These are phyloP conservation scores for Sphaceloma murrayae DNA, from an alignment of 2,329 filamentous ascomycete species.

Conservation along the genomic window DNA sequence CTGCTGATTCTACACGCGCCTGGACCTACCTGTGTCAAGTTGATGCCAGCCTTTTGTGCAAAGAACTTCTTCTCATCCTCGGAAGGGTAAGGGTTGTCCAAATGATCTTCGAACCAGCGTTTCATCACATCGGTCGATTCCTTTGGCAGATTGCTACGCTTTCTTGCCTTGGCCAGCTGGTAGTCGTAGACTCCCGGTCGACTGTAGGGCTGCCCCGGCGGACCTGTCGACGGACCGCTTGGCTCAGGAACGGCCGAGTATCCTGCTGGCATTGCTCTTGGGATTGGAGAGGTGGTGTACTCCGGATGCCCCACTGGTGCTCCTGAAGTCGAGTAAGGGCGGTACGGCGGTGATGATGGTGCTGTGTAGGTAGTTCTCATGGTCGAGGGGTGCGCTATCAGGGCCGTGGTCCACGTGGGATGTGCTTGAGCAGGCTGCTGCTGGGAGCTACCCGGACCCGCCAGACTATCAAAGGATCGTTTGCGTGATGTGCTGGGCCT, in stretches of 20 bases:
- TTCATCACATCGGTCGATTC: conserved; percentile 34
- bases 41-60: conserved; percentile 26
- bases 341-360: conserved; percentile 10
- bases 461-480: conserved; percentile 13
- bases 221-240: neutral
- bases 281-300: neutral
- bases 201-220: too few relatives aligned
- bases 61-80: conserved; percentile 29
- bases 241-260: conserved; percentile 4
- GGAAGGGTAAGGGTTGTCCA: conserved; percentile 31
- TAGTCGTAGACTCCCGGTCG: conserved; percentile 30
- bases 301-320: conserved; percentile 6
- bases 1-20: neutral
- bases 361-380: conserved; percentile 1
- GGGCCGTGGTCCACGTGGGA: neutral
- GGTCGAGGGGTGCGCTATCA: neutral
- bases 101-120: conserved; percentile 33
- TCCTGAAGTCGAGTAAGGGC: conserved; percentile 11
- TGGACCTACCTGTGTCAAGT: conserved; percentile 27
- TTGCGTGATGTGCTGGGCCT: neutral
- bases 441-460: neutral
- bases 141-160: conserved; percentile 32
- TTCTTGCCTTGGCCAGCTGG: conserved; percentile 30
- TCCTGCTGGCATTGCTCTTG: neutral
- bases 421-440: neutral